A percentile compares a stretch with the other conserved stretches of the same genome.
These are phyloP conservation scores for Thraustochytrium sp. DNA, from an alignment of 352 stramenopile species.

Conservation along the genomic window DNA sequence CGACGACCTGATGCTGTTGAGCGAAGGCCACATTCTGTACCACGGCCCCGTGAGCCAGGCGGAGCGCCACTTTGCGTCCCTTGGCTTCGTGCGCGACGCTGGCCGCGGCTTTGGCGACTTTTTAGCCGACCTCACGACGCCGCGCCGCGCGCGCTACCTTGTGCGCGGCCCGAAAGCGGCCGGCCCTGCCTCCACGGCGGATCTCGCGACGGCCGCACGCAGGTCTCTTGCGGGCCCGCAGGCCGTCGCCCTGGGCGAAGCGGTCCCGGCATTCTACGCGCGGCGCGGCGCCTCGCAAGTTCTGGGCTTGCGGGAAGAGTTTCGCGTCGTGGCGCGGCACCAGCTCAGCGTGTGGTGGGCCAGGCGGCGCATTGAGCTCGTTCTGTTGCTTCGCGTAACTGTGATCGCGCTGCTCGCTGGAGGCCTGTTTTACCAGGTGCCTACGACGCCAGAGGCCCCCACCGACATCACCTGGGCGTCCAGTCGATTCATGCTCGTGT, in stretches of 20 bases:
- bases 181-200: not conserved
- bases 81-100: not conserved
- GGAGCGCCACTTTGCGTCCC: not conserved
- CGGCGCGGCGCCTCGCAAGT: not conserved
- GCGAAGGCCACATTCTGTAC: constrained; percentile 83
- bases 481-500: not conserved
- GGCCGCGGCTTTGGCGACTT: not conserved
- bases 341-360: not conserved
- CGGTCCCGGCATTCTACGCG: not conserved
- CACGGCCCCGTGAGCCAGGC: constrained; percentile 59
- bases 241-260: not conserved
- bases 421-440: not conserved
- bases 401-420: not conserved
- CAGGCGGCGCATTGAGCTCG: not conserved
- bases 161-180: not conserved
- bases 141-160: not conserved
- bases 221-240: not conserved
- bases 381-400: not conserved
- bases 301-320: not conserved
- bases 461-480: not conserved
- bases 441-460: not conserved
- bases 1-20: constrained; percentile 86
- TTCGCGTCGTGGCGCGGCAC: not conserved
- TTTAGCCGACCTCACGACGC: not conserved
- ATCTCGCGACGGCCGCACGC: not conserved